These are phyloP conservation scores for Carallia brachiata DNA, from an alignment of 345 rosid species.

Conservation along the genomic window DNA sequence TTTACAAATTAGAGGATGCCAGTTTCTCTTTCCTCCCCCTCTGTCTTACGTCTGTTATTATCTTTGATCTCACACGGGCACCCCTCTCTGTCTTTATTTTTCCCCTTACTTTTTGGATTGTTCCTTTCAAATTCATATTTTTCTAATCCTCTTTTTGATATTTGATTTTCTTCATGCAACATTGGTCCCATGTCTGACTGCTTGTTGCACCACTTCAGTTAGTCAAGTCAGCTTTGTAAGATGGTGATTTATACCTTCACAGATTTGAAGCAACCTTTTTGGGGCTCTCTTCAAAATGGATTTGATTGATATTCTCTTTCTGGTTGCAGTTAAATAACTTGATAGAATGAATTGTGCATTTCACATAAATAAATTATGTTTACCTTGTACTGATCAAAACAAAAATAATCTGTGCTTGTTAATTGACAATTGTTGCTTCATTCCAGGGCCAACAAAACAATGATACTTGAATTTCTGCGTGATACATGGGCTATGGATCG, in stretches of 20 bases:
- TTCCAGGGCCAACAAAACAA: slow-evolving; percentile 62
- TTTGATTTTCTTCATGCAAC: too few species aligned
- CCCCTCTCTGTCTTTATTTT: neutral
- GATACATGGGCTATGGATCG: slow-evolving; percentile 80
- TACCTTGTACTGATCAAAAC: neutral
- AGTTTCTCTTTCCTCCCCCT: neutral
- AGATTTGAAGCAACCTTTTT: slow-evolving; percentile 2
- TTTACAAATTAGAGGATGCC: too few species aligned
- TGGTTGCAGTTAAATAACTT: neutral
- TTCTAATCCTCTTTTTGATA: too few species aligned
- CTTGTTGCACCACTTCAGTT: too few species aligned
- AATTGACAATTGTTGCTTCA: slow-evolving; percentile 17
- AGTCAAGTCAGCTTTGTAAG: neutral
- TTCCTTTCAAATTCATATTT: too few species aligned
- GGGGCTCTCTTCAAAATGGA: neutral
- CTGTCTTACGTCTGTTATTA: neutral
- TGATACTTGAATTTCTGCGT: slow-evolving; percentile 59
- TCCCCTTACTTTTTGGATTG: neutral
- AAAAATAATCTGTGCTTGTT: slow-evolving; percentile 4
- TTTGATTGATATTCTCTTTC: neutral
- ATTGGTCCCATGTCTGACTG: too few species aligned
- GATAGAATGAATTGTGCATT: too few species aligned
- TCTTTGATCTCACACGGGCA: neutral
- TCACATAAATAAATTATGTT: too few species aligned
- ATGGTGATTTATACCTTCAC: neutral